Evolutionary conservation across 208 protist species (phyloP).

Genomic region (Trichomonas gallinae): DNA sequence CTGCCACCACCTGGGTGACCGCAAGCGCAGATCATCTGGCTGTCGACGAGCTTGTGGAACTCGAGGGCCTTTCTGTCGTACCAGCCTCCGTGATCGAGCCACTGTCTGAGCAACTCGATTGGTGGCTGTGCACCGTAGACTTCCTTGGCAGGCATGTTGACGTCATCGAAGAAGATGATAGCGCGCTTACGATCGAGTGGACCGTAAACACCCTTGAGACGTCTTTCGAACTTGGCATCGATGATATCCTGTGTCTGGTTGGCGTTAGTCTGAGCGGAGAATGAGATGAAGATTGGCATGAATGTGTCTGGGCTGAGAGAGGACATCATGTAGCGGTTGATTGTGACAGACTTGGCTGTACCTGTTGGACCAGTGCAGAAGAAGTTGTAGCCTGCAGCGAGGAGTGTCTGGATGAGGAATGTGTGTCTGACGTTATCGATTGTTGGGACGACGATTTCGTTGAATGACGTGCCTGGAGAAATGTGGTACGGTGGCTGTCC

Average conservation of each 20-base stretch:
- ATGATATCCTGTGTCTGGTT: constrained; percentile 90
- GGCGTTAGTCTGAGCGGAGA: constrained; percentile 84
- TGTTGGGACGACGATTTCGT: constrained; percentile 88
- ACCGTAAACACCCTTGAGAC: constrained; percentile 71
- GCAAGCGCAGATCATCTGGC: constrained; percentile 75
- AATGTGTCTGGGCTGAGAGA: constrained; percentile 68
- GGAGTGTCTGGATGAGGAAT: constrained; percentile 69
- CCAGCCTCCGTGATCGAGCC: constrained; percentile 78
- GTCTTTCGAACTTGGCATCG: constrained; percentile 83
- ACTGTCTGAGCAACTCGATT: constrained; percentile 91
- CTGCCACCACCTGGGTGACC: constrained; percentile 84
- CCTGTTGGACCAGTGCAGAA: constrained; percentile 85
- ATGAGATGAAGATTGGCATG: constrained; percentile 78
- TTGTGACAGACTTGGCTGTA: constrained; percentile 84
- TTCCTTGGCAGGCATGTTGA: constrained; percentile 93
- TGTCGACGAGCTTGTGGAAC: constrained; percentile 80
- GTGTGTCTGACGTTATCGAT: constrained; percentile 83
- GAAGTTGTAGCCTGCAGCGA: constrained; percentile 66
- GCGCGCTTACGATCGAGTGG: constrained; percentile 83
- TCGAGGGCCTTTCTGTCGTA: constrained; percentile 77
- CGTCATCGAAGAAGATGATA: constrained; percentile 87
- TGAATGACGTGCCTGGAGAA: constrained; percentile 59
- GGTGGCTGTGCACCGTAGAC: constrained; percentile 91
- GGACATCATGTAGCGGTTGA: constrained; percentile 73
- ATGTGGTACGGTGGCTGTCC: constrained; percentile 66